A percentile compares a stretch with the other conserved stretches of the same genome.
Evolutionary conservation across 2,329 filamentous ascomycete species (phyloP).

Genomic region (Endoconidiophora laricicola): DNA sequence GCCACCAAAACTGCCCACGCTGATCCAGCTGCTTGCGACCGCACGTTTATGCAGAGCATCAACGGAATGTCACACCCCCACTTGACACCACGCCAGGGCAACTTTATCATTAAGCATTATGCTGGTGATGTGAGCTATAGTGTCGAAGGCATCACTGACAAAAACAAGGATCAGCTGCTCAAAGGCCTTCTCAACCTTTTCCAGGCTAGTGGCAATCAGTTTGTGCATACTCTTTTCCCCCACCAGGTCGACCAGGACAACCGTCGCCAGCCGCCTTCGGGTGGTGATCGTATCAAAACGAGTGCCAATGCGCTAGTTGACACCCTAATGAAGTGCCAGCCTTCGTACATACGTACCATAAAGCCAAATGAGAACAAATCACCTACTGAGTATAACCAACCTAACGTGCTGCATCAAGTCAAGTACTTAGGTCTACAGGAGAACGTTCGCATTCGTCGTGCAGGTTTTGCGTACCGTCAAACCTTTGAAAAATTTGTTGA

Average conservation of each 20-base stretch:
- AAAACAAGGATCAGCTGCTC: conserved; percentile 94
- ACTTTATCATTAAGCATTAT: conserved; percentile 98
- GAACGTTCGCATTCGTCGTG: conserved; percentile 91
- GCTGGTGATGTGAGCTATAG: conserved; percentile 92
- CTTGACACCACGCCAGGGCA: conserved; percentile 79
- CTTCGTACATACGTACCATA: conserved; percentile 96
- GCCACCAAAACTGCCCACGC: conserved; percentile 97
- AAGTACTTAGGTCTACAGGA: conserved; percentile 99
- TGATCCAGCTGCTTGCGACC: conserved; percentile 82
- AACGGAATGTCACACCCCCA: conserved; percentile 86
- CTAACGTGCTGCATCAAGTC: conserved; percentile 92
- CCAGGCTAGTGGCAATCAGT: conserved; percentile 65
- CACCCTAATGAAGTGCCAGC: conserved; percentile 91
- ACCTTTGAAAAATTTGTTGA: conserved; percentile 98
- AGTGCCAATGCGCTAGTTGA: conserved; percentile 91
- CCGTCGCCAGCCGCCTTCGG: conserved; percentile 80
- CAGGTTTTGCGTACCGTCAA: conserved; percentile 92
- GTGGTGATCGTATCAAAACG: conserved; percentile 86
- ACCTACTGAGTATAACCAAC: conserved; percentile 74
- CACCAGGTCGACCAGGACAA: conserved; percentile 91
- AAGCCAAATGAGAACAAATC: conserved; percentile 99
- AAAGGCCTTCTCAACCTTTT: conserved; percentile 87
- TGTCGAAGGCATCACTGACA: conserved; percentile 93
- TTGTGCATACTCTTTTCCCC: conserved; percentile 80
- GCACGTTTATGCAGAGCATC: conserved; percentile 86